Evolutionary conservation across 306 rosid genomes (phyloP).

Genomic region (Psophocarpus tetragonolobus): DNA sequence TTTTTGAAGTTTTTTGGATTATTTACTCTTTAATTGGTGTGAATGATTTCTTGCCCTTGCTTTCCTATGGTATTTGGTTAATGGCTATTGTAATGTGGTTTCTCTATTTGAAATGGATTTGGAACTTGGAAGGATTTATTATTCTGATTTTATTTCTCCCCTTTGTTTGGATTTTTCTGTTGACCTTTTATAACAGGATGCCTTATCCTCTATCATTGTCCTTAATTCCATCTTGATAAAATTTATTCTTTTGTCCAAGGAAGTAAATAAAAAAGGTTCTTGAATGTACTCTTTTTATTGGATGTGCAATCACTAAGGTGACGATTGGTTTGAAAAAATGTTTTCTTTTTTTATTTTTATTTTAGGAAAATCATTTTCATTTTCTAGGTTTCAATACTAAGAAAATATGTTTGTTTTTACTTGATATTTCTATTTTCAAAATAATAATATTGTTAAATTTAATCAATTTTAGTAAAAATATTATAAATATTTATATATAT

Average conservation of each 20-base stretch:
- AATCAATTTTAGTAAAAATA: too few species aligned
- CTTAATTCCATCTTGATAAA: conserved; percentile 1
- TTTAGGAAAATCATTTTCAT: too few species aligned
- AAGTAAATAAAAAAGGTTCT: background rate
- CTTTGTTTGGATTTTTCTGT: background rate
- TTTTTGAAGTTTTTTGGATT: background rate
- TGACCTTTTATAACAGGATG: conserved; percentile 15
- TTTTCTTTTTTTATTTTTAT: too few species aligned
- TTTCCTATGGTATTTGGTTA: conserved; percentile 24
- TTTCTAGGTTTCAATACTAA: too few species aligned
- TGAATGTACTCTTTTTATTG: background rate
- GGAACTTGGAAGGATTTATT: conserved; percentile 9
- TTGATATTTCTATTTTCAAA: too few species aligned
- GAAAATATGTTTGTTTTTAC: too few species aligned
- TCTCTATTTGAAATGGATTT: background rate
- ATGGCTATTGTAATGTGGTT: background rate
- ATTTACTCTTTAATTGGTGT: conserved; percentile 1
- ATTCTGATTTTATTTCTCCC: background rate
- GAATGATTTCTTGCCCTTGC: background rate
- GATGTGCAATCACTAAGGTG: background rate
- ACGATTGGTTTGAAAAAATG: too few species aligned
- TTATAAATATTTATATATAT: too few species aligned
- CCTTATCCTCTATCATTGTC: background rate
- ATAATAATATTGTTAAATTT: too few species aligned
- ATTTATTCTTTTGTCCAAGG: background rate